Evolutionary conservation across 2,329 filamentous ascomycete species (phyloP).

Genomic region (Aspergillus sp.): DNA sequence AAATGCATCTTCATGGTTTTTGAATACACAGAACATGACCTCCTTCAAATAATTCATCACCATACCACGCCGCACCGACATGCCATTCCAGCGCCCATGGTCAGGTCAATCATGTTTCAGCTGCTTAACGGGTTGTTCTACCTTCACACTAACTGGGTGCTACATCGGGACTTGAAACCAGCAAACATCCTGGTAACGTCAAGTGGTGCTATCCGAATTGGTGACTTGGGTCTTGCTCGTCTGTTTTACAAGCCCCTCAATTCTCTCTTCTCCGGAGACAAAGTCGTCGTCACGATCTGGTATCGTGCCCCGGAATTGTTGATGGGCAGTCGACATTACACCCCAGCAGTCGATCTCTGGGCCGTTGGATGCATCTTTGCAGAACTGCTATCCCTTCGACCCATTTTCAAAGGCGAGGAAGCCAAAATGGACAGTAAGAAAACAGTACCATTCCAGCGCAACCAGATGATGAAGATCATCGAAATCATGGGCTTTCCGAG

Average conservation of each 20-base stretch:
- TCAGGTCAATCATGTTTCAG: conserved; percentile 94
- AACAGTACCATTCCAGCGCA: conserved; percentile 92
- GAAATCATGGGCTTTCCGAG: conserved; percentile 90
- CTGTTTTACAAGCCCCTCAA: conserved; percentile 92
- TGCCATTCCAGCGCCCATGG: conserved; percentile 79
- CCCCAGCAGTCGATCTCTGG: conserved; percentile 95
- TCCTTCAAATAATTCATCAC: conserved; percentile 96
- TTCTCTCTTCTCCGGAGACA: conserved; percentile 87
- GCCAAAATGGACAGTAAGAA: conserved; percentile 99
- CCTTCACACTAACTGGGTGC: conserved; percentile 91
- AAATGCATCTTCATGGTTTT: conserved; percentile 99
- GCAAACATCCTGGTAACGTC: conserved; percentile 99
- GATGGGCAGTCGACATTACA: conserved; percentile 91
- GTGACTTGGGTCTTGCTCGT: conserved; percentile 85
- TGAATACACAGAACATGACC: conserved; percentile 95
- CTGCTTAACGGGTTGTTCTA: conserved; percentile 92
- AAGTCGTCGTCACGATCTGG: conserved; percentile 99
- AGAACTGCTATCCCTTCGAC: conserved; percentile 80
- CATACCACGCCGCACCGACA: conserved; percentile 86
- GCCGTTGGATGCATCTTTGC: conserved; percentile 97
- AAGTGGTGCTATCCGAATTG: conserved; percentile 84
- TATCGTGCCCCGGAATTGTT: conserved; percentile 93
- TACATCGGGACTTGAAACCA: conserved; percentile 94
- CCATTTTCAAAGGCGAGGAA: conserved; percentile 98
- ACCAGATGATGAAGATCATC: conserved; percentile 98